A percentile compares a stretch with the other conserved stretches of the same genome.
Conservation (phyloP, 2,329 filamentous ascomycete genomes). For the Microcyclosporella mali region DNA sequence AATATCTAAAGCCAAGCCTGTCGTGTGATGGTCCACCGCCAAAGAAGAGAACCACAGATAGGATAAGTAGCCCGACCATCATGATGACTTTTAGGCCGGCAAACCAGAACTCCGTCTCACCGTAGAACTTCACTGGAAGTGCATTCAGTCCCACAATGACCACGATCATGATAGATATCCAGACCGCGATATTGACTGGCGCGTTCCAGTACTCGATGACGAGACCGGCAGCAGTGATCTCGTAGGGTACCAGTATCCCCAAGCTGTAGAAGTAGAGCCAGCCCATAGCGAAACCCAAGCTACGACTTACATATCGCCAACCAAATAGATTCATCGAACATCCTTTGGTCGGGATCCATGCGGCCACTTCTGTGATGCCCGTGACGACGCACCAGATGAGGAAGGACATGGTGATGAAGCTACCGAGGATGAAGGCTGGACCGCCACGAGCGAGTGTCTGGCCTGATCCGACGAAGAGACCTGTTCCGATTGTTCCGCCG, state of each 20-base stretch:
- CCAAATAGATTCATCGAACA: conserved; percentile 46
- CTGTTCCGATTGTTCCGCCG: conserved; percentile 29
- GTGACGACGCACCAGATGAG: conserved; percentile 43
- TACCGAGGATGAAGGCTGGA: conserved; percentile 39
- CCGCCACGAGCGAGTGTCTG: conserved; percentile 33
- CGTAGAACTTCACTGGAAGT: conserved; percentile 41
- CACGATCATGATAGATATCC: conserved; percentile 35
- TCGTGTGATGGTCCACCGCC: conserved; percentile 50
- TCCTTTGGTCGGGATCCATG: conserved; percentile 53
- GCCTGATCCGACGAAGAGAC: conserved; percentile 36
- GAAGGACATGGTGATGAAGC: conserved; percentile 38
- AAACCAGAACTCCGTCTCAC: conserved; percentile 49
- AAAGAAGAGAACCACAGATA: conserved; percentile 51
- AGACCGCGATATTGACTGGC: conserved; percentile 36
- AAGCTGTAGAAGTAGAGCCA: conserved; percentile 39
- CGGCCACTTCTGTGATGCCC: conserved; percentile 50
- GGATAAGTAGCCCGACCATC: conserved; percentile 45
- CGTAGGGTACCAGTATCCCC: conserved; percentile 35
- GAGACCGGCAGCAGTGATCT: conserved; percentile 33
- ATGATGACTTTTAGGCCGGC: conserved; percentile 44
- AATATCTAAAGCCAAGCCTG: conserved; percentile 47
- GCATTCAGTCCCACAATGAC: conserved; percentile 41
- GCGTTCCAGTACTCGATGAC: conserved; percentile 33
- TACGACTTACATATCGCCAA: conserved; percentile 39
- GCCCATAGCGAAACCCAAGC: conserved; percentile 42